These are phyloP conservation scores for Coniochaeta sp. DNA, from an alignment of 2,329 filamentous ascomycete species.

Conservation along the genomic window DNA sequence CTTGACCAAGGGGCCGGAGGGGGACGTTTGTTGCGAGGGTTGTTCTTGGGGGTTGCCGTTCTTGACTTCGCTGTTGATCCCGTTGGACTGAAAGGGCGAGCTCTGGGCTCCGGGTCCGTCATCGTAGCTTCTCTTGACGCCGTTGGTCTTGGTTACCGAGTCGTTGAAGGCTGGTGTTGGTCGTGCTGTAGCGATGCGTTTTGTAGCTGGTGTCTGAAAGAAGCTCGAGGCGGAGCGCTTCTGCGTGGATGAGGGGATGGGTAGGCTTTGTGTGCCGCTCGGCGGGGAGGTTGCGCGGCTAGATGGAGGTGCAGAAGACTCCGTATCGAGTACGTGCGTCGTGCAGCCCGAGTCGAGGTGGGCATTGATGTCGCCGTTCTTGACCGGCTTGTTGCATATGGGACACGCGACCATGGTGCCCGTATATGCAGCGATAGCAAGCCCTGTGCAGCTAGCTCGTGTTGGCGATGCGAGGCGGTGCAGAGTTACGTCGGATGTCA, in stretches of 20 bases:
- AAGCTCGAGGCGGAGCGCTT: conserved; percentile 52
- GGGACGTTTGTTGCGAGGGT: neutral
- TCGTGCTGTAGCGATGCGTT: conserved; percentile 35
- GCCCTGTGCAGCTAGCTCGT: neutral
- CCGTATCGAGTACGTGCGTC: conserved; percentile 51
- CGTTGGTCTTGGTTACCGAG: conserved; percentile 21
- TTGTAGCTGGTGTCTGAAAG: conserved; percentile 55
- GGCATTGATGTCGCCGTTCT: conserved; percentile 70
- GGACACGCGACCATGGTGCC: conserved; percentile 62
- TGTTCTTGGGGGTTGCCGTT: conserved; percentile 2
- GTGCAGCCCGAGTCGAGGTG: conserved; percentile 84
- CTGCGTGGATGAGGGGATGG: conserved; percentile 31
- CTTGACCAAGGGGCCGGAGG: conserved; percentile 42
- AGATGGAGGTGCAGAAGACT: conserved; percentile 18
- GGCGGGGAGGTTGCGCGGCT: conserved; percentile 22
- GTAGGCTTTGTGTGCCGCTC: conserved; percentile 26
- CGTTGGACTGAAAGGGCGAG: conserved; percentile 10
- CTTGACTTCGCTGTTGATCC: conserved; percentile 7
- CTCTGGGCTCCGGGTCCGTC: conserved; percentile 38
- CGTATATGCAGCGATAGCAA: neutral
- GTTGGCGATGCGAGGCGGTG: too few relatives aligned
- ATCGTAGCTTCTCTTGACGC: conserved; percentile 46
- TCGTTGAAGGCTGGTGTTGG: conserved; percentile 23
- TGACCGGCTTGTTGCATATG: conserved; percentile 70
- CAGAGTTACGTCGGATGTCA: neutral